Percentiles rank a stretch among this genome's conserved stretches.
Evolutionary conservation across 192 early-diverging fungal genomes (phyloP).

Genomic region (Umbelopsis vinacea): DNA sequence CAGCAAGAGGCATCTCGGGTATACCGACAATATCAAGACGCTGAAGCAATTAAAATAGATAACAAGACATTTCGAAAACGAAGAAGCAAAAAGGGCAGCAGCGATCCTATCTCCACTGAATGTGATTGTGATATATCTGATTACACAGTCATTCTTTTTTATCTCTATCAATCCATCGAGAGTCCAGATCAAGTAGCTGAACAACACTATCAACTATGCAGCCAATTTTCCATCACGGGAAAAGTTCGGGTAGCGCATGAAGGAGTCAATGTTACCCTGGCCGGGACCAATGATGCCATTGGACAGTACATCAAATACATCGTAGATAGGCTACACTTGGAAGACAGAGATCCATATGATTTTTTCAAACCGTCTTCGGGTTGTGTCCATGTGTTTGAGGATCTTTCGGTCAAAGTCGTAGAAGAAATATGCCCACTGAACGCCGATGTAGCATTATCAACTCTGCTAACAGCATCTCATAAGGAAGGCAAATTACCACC

Average conservation of each 20-base stretch:
- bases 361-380: slow-evolving; percentile 73
- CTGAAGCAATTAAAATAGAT: not conserved
- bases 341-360: slow-evolving; percentile 25
- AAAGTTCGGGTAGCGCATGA: slow-evolving; percentile 60
- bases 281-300: slow-evolving; percentile 49
- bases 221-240: slow-evolving; percentile 42
- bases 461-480: slow-evolving; percentile 28
- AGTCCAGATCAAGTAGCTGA: slow-evolving; percentile 44
- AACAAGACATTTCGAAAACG: not conserved
- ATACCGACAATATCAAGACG: slow-evolving; percentile 5
- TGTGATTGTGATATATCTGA: slow-evolving; percentile 42
- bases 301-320: slow-evolving; percentile 53
- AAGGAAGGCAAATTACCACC: slow-evolving; percentile 51
- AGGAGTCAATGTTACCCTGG: slow-evolving; percentile 70
- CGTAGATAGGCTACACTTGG: slow-evolving; percentile 15
- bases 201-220: slow-evolving; percentile 42
- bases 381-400: slow-evolving; percentile 66
- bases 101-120: slow-evolving; percentile 46
- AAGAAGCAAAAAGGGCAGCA: slow-evolving; percentile 7
- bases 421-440: slow-evolving; percentile 70
- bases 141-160: slow-evolving; percentile 56
- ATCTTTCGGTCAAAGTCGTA: slow-evolving; percentile 60
- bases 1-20: not conserved
- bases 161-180: slow-evolving; percentile 42
- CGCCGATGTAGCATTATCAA: slow-evolving; percentile 36